Evolutionary conservation across 345 rosid species (phyloP).

Genomic region (rapeseed (Brassica napus)): Da-Ae NC_063441.1:10305001-10305500

Average conservation of each 20-base stretch:
- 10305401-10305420: neutral
- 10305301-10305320: neutral
- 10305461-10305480: too few species aligned
- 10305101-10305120: constrained; percentile 21
- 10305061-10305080: constrained; percentile 3
- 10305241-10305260: neutral
- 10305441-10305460: neutral
- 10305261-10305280: neutral
- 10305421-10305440: neutral
- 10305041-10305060: constrained; percentile 18
- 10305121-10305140: constrained; percentile 7
- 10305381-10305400: neutral
- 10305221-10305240: neutral
- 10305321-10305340: neutral
- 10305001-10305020: constrained; percentile 91
- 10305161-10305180: neutral
- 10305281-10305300: neutral
- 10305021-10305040: constrained; percentile 25
- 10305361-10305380: neutral
- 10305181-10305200: neutral
- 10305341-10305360: neutral
- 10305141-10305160: constrained; percentile 4
- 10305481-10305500: too few species aligned
- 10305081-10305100: constrained; percentile 22
- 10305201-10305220: neutral